Evolutionary conservation across 2,329 filamentous ascomycete genomes (phyloP).

Genomic region (Fusarium lateritium): DNA sequence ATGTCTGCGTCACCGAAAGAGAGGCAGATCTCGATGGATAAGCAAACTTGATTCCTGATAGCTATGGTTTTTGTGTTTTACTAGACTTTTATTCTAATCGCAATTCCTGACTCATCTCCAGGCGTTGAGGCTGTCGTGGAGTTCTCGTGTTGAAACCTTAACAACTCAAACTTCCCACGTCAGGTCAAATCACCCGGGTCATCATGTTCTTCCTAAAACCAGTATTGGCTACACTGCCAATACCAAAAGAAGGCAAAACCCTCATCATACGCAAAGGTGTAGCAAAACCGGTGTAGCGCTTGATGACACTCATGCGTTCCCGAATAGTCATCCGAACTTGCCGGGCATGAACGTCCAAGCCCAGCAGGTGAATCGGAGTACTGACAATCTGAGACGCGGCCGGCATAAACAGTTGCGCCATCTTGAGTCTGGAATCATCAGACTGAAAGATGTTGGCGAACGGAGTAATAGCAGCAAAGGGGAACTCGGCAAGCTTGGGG

Average conservation of each 20-base stretch:
- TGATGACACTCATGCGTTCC: constrained; percentile 36
- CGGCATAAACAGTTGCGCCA: constrained; percentile 45
- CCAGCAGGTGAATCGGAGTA: constrained; percentile 46
- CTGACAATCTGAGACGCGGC: constrained; percentile 44
- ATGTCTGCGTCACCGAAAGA: too few species aligned
- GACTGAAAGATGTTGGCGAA: constrained; percentile 41
- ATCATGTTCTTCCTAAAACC: constrained; percentile 44
- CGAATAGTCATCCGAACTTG: constrained; percentile 33
- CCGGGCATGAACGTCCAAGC: constrained; percentile 42
- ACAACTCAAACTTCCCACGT: background rate
- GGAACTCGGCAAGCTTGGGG: constrained; percentile 44
- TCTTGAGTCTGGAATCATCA: constrained; percentile 43
- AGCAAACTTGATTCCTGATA: too few species aligned
- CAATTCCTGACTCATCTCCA: constrained; percentile 6
- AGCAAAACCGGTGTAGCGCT: constrained; percentile 34
- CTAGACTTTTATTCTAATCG: background rate
- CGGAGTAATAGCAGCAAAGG: constrained; percentile 33
- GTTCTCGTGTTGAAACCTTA: constrained; percentile 34
- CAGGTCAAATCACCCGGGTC: constrained; percentile 21
- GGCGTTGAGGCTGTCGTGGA: constrained; percentile 39
- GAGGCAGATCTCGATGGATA: too few species aligned
- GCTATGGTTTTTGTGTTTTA: too few species aligned
- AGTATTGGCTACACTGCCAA: constrained; percentile 47
- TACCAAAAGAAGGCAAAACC: constrained; percentile 42
- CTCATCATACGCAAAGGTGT: constrained; percentile 46